Conservation (phyloP, 2,329 filamentous ascomycete species). For the Rhytidhysteron rufulum region DNA sequence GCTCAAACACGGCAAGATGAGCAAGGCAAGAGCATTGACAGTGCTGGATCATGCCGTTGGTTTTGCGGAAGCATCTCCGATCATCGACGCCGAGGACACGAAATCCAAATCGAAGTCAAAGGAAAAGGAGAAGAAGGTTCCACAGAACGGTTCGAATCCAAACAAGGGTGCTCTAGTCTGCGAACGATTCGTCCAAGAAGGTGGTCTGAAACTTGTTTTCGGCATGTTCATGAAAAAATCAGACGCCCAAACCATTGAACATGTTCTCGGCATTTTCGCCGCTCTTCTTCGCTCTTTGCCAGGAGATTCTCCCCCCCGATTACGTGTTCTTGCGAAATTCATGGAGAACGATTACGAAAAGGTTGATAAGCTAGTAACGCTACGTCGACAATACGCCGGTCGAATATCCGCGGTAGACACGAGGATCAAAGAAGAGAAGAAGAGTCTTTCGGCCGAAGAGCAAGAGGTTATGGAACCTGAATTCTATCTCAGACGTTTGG, state of each 20-base stretch:
- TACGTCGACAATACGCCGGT: constrained; percentile 68
- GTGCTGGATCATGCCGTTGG: constrained; percentile 78
- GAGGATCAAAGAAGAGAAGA: constrained; percentile 58
- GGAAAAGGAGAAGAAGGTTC: constrained; percentile 9
- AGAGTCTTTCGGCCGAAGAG: constrained; percentile 54
- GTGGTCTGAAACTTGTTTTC: constrained; percentile 80
- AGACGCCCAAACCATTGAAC: constrained; percentile 65
- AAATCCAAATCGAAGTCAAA: constrained; percentile 16
- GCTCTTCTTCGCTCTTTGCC: constrained; percentile 77
- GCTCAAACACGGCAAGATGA: constrained; percentile 82
- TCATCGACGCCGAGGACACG: constrained; percentile 10
- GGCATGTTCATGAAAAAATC: constrained; percentile 83
- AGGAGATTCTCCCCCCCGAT: constrained; percentile 70
- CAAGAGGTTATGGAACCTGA: constrained; percentile 62
- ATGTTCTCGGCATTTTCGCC: constrained; percentile 79
- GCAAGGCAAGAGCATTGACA: constrained; percentile 71
- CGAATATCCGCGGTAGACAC: constrained; percentile 61
- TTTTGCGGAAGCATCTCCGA: constrained; percentile 38
- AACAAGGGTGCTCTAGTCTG: constrained; percentile 60
- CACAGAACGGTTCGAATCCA: constrained; percentile 1
- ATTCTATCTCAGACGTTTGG: constrained; percentile 71
- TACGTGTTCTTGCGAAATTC: constrained; percentile 87
- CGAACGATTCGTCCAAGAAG: constrained; percentile 72
- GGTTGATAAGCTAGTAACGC: constrained; percentile 64
- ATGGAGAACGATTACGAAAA: constrained; percentile 94